A percentile compares a stretch with the other conserved stretches of the same genome.
Evolutionary conservation across 768 basidiomycete species (phyloP).

Genomic region (Boletus reticuloceps): DNA sequence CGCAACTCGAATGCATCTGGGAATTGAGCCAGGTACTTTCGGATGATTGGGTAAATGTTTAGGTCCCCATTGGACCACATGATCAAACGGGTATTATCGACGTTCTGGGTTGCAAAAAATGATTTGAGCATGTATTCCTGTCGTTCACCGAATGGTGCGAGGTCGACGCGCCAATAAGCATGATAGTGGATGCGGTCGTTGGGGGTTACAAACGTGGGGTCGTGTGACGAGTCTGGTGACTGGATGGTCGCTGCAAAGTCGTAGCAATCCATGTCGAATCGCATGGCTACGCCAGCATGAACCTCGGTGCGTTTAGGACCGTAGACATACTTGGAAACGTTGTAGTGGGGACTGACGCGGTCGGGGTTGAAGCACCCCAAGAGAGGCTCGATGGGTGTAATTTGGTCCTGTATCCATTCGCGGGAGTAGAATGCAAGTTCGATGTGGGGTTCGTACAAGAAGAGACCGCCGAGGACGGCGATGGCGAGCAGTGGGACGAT

Average conservation of each 20-base stretch:
- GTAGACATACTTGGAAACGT: conserved; percentile 61
- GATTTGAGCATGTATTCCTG: conserved; percentile 93
- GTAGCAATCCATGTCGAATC: conserved; percentile 86
- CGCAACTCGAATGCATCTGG: conserved; percentile 72
- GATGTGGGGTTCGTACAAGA: conserved; percentile 79
- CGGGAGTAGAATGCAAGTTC: conserved; percentile 79
- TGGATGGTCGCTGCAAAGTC: conserved; percentile 86
- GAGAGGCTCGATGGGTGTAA: conserved; percentile 62
- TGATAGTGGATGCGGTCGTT: conserved; percentile 70
- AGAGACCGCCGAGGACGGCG: conserved; percentile 46
- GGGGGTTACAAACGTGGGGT: conserved; percentile 10
- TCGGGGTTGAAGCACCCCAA: conserved; percentile 71
- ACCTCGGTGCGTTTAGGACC: conserved; percentile 66
- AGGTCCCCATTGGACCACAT: conserved; percentile 93
- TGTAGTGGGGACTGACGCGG: conserved; percentile 63
- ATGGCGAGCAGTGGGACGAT: conserved; percentile 37
- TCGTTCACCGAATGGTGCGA: conserved; percentile 73
- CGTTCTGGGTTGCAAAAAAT: conserved; percentile 89
- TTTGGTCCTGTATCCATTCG: conserved; percentile 70
- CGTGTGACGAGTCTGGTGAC: conserved; percentile 6
- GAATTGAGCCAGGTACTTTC: conserved; percentile 55
- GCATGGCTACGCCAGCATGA: conserved; percentile 77
- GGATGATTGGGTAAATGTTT: conserved; percentile 51
- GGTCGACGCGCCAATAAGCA: conserved; percentile 92
- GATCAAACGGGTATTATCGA: conserved; percentile 59